These are phyloP conservation scores for Kwoniella mangroviensis DNA, from an alignment of 768 basidiomycete species.

Conservation along the genomic window DNA sequence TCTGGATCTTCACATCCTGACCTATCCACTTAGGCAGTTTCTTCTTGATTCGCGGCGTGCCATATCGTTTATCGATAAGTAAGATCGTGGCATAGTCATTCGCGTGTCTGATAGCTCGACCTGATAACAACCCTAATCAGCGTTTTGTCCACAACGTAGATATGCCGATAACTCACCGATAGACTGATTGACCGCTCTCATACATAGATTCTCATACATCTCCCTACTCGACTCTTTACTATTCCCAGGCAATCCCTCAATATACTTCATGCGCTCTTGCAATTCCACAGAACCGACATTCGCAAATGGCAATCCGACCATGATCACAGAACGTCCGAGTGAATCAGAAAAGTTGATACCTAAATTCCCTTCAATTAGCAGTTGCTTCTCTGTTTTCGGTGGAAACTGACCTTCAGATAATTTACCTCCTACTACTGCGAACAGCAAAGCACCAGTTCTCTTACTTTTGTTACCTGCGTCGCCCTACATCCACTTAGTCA, in stretches of 20 bases:
- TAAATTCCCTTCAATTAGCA: slow-evolving; percentile 2
- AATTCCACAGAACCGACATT: slow-evolving; percentile 90
- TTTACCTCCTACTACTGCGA: slow-evolving; percentile 96
- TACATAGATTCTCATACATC: slow-evolving; percentile 69
- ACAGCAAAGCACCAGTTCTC: slow-evolving; percentile 72
- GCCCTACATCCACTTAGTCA: neutral
- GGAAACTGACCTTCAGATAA: slow-evolving; percentile 73
- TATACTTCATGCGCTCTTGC: slow-evolving; percentile 87
- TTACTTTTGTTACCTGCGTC: slow-evolving; percentile 32
- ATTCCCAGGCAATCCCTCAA: slow-evolving; percentile 62
- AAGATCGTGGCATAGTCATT: slow-evolving; percentile 90
- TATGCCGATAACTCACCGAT: slow-evolving; percentile 85
- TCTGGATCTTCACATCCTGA: slow-evolving; percentile 64
- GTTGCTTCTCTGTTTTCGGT: too few species aligned
- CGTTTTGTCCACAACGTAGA: too few species aligned
- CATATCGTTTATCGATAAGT: slow-evolving; percentile 83
- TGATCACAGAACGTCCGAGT: slow-evolving; percentile 80
- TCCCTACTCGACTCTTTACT: slow-evolving; percentile 62
- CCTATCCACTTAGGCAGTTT: slow-evolving; percentile 95
- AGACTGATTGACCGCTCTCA: slow-evolving; percentile 87
- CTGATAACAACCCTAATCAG: too few species aligned
- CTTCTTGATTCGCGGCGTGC: slow-evolving; percentile 67
- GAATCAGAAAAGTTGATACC: slow-evolving; percentile 73
- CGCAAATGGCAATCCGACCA: slow-evolving; percentile 90
- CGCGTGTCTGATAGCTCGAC: slow-evolving; percentile 88